A percentile compares a stretch with the other conserved stretches of the same genome.
Conservation (phyloP, 306 rosid genomes). For the Argentina anserina region DNA sequence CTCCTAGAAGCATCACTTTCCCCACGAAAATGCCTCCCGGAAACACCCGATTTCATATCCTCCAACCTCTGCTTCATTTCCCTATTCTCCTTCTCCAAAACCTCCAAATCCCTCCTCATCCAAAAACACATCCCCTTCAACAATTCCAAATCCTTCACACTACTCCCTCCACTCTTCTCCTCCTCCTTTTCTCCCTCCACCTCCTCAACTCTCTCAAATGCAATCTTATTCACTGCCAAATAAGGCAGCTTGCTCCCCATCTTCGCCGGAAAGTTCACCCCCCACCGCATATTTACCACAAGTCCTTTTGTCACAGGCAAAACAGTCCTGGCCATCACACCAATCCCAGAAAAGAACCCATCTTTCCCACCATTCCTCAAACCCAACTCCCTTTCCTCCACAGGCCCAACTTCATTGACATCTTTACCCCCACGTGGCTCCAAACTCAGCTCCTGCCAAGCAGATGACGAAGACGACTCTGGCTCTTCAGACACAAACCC, state of each 20-base stretch:
- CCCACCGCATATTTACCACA: conserved; percentile 59
- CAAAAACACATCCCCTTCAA: conserved; percentile 55
- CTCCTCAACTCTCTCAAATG: conserved; percentile 56
- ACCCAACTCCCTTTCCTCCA: conserved; percentile 25
- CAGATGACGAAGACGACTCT: conserved; percentile 26
- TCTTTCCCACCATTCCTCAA: conserved; percentile 33
- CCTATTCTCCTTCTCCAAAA: conserved; percentile 58
- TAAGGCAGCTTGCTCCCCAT: conserved; percentile 46
- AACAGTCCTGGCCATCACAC: conserved; percentile 58
- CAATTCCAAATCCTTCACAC: conserved; percentile 41
- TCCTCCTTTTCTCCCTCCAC: conserved; percentile 26
- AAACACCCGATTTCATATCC: conserved; percentile 46
- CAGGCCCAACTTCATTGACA: conserved; percentile 27
- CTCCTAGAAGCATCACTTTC: conserved; percentile 25
- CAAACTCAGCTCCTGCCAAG: conserved; percentile 72
- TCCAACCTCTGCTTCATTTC: conserved; percentile 60
- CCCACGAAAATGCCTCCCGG: conserved; percentile 18
- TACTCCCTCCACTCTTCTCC: conserved; percentile 15
- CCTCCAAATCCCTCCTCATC: conserved; percentile 65
- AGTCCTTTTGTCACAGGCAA: conserved; percentile 53
- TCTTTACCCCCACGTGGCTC: conserved; percentile 39
- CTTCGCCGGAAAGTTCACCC: conserved; percentile 48
- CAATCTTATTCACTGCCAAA: conserved; percentile 63
- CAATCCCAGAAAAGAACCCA: conserved; percentile 41
- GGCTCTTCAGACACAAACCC: conserved; percentile 33